These are phyloP conservation scores for Triticum urartu DNA, from an alignment of 176 grass and related monocot genomes.

Conservation along the genomic window DNA sequence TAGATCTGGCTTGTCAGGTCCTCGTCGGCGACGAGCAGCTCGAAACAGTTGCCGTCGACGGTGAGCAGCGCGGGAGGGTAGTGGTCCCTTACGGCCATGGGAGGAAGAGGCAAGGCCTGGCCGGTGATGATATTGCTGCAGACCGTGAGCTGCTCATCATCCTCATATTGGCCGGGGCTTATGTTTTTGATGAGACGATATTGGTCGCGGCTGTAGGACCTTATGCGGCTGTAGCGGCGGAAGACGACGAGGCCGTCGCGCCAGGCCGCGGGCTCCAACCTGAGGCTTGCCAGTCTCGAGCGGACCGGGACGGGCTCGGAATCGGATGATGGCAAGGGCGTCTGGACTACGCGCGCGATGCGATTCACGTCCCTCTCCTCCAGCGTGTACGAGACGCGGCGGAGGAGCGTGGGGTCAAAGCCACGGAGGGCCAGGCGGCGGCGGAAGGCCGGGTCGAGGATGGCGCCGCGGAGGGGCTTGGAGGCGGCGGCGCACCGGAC, in stretches of 20 bases:
- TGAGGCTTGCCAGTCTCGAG: not conserved
- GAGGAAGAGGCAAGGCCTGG: not conserved
- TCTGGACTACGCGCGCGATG: not conserved
- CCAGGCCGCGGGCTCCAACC: not conserved
- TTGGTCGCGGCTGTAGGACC: no score
- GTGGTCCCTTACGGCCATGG: not conserved
- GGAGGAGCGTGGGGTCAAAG: not conserved
- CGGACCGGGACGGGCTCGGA: not conserved
- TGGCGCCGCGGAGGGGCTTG: not conserved
- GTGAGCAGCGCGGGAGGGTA: not conserved
- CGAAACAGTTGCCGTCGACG: not conserved
- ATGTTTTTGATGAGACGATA: no score
- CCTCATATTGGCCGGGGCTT: not conserved
- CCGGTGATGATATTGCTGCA: not conserved
- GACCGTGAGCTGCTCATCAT: not conserved
- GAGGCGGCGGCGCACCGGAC: not conserved
- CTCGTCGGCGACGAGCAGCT: not conserved
- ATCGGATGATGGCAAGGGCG: not conserved
- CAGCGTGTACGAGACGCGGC: not conserved
- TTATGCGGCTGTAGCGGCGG: not conserved
- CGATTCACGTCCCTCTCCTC: not conserved
- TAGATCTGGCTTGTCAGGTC: not conserved
- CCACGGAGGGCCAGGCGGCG: not conserved
- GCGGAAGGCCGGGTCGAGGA: not conserved
- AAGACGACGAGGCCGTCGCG: constrained; percentile 9